phyloP scores from a whole-genome alignment of 306 rosid genomes.

The Rubus idaeus region DNA sequence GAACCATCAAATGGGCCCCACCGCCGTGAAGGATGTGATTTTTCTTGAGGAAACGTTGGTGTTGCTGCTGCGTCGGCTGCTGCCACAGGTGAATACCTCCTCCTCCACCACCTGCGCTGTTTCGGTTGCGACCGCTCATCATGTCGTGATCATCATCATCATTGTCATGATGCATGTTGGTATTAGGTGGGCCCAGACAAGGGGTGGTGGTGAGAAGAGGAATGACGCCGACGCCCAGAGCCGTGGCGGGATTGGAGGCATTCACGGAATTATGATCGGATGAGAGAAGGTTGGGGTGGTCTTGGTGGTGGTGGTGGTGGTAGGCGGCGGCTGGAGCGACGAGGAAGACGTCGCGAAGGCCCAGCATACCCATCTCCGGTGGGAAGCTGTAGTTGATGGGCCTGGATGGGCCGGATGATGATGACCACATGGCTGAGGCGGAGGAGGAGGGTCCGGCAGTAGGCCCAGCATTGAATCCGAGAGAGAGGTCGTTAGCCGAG shows the following conservation, averaged over 20 bases:
- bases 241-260: conserved; percentile 61
- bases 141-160: background rate
- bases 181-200: conserved; percentile 30
- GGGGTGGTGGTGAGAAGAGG: conserved; percentile 67
- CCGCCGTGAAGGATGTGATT: background rate
- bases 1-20: conserved; percentile 32
- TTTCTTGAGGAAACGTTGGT: conserved; percentile 57
- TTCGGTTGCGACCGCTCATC: conserved; percentile 9
- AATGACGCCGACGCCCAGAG: conserved; percentile 78
- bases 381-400: conserved; percentile 54
- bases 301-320: conserved; percentile 35
- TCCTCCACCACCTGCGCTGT: conserved; percentile 9
- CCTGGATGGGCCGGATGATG: conserved; percentile 31
- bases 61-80: conserved; percentile 24
- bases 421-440: conserved; percentile 23
- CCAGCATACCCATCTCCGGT: conserved; percentile 74
- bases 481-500: conserved; percentile 65
- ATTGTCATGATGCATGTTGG: background rate
- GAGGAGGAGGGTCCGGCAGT: conserved; percentile 51
- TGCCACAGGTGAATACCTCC: conserved; percentile 86
- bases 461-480: conserved; percentile 90
- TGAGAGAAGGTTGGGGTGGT: conserved; percentile 32
- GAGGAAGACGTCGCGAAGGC: conserved; percentile 68
- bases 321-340: conserved; percentile 65
- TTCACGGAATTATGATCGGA: conserved; percentile 33